Evolutionary conservation across 83 land plant genomes (phyloP).

Genomic region (Isoetes engelmannii): DNA sequence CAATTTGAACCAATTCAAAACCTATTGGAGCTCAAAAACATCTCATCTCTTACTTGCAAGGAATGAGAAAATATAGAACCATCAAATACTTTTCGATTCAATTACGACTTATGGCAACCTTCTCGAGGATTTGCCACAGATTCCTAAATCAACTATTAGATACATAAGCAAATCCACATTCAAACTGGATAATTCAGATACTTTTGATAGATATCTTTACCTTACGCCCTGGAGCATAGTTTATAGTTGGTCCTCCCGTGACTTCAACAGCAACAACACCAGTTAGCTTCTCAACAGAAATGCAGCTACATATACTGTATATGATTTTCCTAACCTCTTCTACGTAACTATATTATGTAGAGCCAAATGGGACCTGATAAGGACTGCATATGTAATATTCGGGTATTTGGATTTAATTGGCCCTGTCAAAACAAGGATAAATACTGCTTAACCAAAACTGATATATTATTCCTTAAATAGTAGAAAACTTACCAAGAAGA

Average conservation of each 20-base stretch:
- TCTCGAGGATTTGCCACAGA: conserved; percentile 52
- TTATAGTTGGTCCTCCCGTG: conserved; percentile 89
- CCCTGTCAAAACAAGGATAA: conserved; percentile 37
- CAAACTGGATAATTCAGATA: neutral
- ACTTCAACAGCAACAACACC: conserved; percentile 99
- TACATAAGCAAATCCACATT: neutral
- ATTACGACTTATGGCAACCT: no score
- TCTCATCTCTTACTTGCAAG: no score
- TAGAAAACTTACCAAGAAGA: conserved; percentile 50
- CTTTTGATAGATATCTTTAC: conserved; percentile 22
- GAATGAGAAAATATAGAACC: no score
- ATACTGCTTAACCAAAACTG: neutral
- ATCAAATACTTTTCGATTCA: no score
- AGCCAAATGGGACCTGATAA: conserved; percentile 58
- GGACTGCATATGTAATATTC: conserved; percentile 78
- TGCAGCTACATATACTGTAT: neutral
- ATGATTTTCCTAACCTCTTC: no score
- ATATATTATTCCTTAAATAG: neutral
- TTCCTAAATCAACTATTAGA: conserved; percentile 42
- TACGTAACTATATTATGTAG: neutral
- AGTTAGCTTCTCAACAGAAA: conserved; percentile 55
- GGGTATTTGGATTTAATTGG: conserved; percentile 63
- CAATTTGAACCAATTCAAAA: no score
- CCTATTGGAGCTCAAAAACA: no score
- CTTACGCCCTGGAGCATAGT: conserved; percentile 88